A percentile compares a stretch with the other conserved stretches of the same genome.
Conservation (phyloP, 2,329 filamentous ascomycete genomes). For the Dactylonectria macrodidyma region DNA sequence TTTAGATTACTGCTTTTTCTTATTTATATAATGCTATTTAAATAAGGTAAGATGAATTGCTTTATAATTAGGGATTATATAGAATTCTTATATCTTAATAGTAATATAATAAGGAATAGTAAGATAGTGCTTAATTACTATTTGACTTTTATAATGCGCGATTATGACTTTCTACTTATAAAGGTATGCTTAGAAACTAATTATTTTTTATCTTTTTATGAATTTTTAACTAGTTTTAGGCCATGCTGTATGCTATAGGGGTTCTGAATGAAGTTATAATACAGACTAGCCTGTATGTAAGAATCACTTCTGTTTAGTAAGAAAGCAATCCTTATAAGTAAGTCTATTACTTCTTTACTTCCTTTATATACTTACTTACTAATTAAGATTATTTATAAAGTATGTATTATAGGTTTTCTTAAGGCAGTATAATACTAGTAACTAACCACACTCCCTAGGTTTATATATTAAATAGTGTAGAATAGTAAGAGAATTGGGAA, state of each 20-base stretch:
- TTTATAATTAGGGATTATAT: not conserved
- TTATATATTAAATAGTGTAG: not conserved
- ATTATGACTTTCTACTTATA: constrained; percentile 17
- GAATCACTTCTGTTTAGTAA: constrained; percentile 16
- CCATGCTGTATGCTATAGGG: constrained; percentile 22
- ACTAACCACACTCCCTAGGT: too few relatives aligned
- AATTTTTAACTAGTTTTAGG: not conserved
- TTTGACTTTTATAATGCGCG: constrained; percentile 11
- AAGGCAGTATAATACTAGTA: too few relatives aligned
- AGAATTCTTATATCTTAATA: too few relatives aligned
- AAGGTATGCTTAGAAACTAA: not conserved
- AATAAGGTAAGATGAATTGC: too few relatives aligned
- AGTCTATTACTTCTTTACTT: not conserved
- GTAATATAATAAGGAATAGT: not conserved
- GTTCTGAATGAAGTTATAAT: constrained; percentile 14
- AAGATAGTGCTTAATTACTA: constrained; percentile 10
- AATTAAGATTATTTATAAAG: not conserved
- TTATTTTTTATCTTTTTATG: too few relatives aligned
- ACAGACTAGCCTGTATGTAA: constrained; percentile 16
- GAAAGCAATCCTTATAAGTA: constrained; percentile 26
- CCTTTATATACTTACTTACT: too few relatives aligned
- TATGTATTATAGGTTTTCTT: constrained; percentile 4
- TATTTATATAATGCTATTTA: too few relatives aligned
- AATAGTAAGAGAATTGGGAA: constrained; percentile 9
- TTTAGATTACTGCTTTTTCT: too few relatives aligned